Percentiles rank a stretch among this genome's conserved stretches.
phyloP scores from a whole-genome alignment of 1,284 basidiomycete genomes.

The Heimioporus punctisporus region DNA sequence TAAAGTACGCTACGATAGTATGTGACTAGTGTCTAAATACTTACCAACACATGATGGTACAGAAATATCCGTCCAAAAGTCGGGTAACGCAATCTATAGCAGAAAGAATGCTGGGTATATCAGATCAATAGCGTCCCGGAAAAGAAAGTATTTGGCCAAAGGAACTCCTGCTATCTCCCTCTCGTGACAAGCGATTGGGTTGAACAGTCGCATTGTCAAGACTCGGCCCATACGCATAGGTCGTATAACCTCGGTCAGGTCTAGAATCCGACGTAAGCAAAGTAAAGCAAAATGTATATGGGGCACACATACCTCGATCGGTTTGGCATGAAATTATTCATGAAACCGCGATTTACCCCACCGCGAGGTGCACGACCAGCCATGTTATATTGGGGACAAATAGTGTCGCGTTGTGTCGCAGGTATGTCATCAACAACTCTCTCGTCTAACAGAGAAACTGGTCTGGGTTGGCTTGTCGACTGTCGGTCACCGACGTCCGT shows the following conservation, averaged over 20 bases:
- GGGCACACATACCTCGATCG: constrained; percentile 12
- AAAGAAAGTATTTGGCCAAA: constrained; percentile 9
- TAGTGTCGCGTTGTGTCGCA: not conserved
- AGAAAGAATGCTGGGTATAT: constrained; percentile 1
- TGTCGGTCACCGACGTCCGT: constrained; percentile 7
- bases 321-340: not conserved
- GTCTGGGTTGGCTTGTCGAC: constrained; percentile 11
- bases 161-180: constrained; percentile 2
- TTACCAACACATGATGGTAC: not conserved
- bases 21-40: constrained; percentile 4
- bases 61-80: not conserved
- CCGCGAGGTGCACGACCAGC: not conserved
- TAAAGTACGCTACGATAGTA: constrained; percentile 22
- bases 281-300: constrained; percentile 1
- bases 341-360: constrained; percentile 3
- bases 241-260: constrained; percentile 21
- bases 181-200: constrained; percentile 4
- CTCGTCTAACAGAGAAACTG: constrained; percentile 11
- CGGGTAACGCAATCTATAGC: constrained; percentile 1
- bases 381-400: constrained; percentile 1
- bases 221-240: constrained; percentile 6
- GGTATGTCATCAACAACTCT: constrained; percentile 7
- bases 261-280: constrained; percentile 10
- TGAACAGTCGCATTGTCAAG: constrained; percentile 3
- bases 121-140: constrained; percentile 9